These are phyloP conservation scores for Fusarium floridanum DNA, from an alignment of 2,329 filamentous ascomycete genomes.

Conservation along the genomic window DNA sequence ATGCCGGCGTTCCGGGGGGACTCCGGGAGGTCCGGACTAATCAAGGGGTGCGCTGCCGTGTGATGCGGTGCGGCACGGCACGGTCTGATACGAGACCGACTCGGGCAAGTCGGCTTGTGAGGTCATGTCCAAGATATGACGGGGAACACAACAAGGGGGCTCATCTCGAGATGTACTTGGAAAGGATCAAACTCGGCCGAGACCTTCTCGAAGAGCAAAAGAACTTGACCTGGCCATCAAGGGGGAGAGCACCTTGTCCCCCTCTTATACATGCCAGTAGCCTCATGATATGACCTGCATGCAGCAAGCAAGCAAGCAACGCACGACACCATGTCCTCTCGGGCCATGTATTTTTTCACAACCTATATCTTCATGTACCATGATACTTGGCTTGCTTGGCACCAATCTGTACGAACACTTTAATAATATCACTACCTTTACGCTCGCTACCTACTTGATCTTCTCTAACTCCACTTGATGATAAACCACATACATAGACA, in stretches of 20 bases:
- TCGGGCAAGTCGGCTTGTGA: constrained; percentile 7
- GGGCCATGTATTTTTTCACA: constrained; percentile 37
- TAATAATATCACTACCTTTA: constrained; percentile 34
- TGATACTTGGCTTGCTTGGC: constrained; percentile 16
- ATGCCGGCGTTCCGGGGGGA: constrained; percentile 32
- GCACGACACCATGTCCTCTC: constrained; percentile 29
- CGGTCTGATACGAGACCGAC: neutral
- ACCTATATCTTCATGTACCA: constrained; percentile 38
- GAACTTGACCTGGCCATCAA: neutral
- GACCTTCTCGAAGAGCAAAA: neutral
- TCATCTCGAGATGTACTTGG: neutral
- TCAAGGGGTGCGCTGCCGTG: constrained; percentile 14
- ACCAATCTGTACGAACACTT: constrained; percentile 33
- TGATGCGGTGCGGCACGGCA: neutral
- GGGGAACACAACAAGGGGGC: neutral
- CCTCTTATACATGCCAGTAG: constrained; percentile 29
- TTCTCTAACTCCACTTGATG: neutral
- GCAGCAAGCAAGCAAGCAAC: neutral
- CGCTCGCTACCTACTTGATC: constrained; percentile 18
- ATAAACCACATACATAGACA: neutral
- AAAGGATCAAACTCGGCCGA: neutral
- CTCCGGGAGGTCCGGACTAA: constrained; percentile 21
- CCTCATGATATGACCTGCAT: constrained; percentile 9
- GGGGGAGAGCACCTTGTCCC: neutral
- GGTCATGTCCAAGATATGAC: neutral